Evolutionary conservation across 805 yeast genomes (phyloP), one percentile per base, ranked within the genome.

Genomic region (Komagataella kurtzmanii): DNA sequence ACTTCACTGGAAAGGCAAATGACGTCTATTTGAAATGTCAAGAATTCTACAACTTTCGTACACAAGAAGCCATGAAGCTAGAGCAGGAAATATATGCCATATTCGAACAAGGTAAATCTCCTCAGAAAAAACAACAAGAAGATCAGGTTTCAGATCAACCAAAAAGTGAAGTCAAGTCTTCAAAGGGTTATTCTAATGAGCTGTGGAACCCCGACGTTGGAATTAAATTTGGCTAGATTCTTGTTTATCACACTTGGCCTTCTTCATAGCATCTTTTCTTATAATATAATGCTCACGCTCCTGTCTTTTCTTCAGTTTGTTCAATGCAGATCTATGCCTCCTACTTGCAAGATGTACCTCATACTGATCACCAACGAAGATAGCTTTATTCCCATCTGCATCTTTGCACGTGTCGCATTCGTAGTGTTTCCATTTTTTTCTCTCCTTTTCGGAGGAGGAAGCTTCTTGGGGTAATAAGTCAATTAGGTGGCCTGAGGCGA

Each of bases 281-380:
- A 52, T 53, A 49, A 62, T 48, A 63, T 64, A 64, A 55, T 74
- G 75, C 55, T 79, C 82, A 58, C 77, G 79, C 48, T 75, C 78
- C 44, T 75, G 66, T 61, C 77, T 80, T 48, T 75, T 70, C 49
- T 72, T 72, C 0, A 75, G 75, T 51, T 76, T 67, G 14, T 70
- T 68, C 17, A 75, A 48, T 51, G 72, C 75, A n/a, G 73, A 69
- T 55, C 73, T 76, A 60, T 90, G 99, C 53, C 85, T 74, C 54
- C 81, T 73, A 53, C 96, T 81, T 17, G 68, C 66, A 49, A 80
- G 53, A 65, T 91, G 99, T 3, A 76, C 73, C 5, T 77, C 64
- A 83, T 87, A 88, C 50, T 75, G 83, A 1, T 78, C 80, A 0
- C 97, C 97, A 6, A 93, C 80, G 1, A 85, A 75, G 0, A 88